A percentile compares a stretch with the other conserved stretches of the same genome.
phyloP scores from a whole-genome alignment of 2,329 filamentous ascomycete genomes.

The Teratosphaeriaceae sp. region DNA sequence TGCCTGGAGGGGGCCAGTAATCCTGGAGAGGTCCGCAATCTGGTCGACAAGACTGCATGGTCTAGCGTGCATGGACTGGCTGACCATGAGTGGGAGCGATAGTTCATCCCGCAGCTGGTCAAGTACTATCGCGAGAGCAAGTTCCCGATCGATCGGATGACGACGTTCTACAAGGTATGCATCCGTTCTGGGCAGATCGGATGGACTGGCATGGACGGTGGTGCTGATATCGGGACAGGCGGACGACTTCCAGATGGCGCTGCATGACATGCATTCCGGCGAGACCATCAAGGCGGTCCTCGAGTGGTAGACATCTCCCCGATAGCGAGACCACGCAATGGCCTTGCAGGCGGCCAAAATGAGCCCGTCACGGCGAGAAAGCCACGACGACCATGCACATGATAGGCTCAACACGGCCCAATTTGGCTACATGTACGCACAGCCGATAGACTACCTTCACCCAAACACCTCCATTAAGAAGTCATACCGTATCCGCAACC shows the following conservation, averaged over 20 bases:
- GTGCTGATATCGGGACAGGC: conserved; percentile 14
- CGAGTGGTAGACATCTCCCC: conserved; percentile 27
- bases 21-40: conserved; percentile 13
- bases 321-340: too few species aligned
- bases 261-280: conserved; percentile 33
- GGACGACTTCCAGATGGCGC: conserved; percentile 31
- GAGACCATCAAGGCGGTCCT: conserved; percentile 34
- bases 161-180: conserved; percentile 31
- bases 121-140: conserved; percentile 37
- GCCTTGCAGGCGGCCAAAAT: too few species aligned
- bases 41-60: too few species aligned
- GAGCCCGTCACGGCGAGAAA: too few species aligned
- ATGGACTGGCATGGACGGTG: too few species aligned
- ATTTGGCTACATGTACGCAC: too few species aligned
- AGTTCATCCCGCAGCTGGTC: conserved; percentile 38
- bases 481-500: conserved; percentile 48
- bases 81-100: not conserved
- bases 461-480: conserved; percentile 55
- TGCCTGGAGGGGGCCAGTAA: conserved; percentile 38
- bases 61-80: too few species aligned
- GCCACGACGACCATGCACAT: too few species aligned
- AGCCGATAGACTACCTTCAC: too few species aligned
- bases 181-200: not conserved
- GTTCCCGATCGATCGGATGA: conserved; percentile 38
- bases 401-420: too few species aligned